Conservation (phyloP, 768 basidiomycete species). For the Candolleomyces aberdarensis region DNA sequence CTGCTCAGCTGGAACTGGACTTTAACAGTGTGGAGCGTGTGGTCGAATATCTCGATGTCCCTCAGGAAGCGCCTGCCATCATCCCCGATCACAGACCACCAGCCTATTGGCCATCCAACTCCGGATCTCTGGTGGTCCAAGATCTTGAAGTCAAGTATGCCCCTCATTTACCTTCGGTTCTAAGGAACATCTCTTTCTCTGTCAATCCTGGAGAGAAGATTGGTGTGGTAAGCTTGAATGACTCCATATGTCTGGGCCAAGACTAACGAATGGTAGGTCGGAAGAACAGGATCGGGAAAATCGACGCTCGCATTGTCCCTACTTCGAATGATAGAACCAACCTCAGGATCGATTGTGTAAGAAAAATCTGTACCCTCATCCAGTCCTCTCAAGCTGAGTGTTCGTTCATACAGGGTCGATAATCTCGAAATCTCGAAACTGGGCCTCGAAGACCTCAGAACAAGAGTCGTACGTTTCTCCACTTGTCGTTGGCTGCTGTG, state of each 20-base stretch:
- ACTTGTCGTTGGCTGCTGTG: not conserved
- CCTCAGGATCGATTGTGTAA: conserved; percentile 55
- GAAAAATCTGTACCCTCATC: conserved; percentile 14
- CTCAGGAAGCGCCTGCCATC: conserved; percentile 65
- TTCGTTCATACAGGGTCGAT: conserved; percentile 46
- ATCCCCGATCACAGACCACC: conserved; percentile 58
- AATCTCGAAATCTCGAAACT: conserved; percentile 66
- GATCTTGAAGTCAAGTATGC: conserved; percentile 62
- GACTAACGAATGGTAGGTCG: conserved; percentile 40
- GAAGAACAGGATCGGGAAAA: conserved; percentile 68
- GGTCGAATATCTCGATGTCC: conserved; percentile 63
- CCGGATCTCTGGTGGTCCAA: conserved; percentile 56
- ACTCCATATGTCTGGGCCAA: not conserved
- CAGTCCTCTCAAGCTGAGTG: not conserved
- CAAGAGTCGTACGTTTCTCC: conserved; percentile 45
- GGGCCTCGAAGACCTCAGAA: conserved; percentile 66
- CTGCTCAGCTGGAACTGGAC: conserved; percentile 68
- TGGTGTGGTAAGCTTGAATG: conserved; percentile 48
- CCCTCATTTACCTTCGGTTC: conserved; percentile 55
- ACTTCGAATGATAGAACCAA: conserved; percentile 61
- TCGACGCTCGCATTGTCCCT: conserved; percentile 56
- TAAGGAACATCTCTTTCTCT: conserved; percentile 56
- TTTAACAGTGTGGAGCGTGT: conserved; percentile 77
- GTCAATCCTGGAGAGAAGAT: conserved; percentile 64
- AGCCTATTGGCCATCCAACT: conserved; percentile 67